Conservation (phyloP, 129 eudicot genomes). For the Arctium minus region DNA sequence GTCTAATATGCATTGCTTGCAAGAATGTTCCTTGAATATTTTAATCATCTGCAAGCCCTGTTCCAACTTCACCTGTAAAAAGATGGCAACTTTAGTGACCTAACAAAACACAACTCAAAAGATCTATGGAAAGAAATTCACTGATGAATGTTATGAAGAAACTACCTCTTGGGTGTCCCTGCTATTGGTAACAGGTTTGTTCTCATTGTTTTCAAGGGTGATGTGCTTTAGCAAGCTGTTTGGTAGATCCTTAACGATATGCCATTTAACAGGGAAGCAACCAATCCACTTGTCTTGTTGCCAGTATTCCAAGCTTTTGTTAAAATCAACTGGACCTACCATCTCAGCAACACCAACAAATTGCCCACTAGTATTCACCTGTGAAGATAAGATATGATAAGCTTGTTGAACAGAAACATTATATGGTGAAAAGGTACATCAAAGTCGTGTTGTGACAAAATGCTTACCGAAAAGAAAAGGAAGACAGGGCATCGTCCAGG, state of each 20-base stretch:
- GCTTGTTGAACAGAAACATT: background rate
- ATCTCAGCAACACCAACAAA: conserved; percentile 90
- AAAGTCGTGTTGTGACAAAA: no score
- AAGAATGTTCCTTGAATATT: conserved; percentile 61
- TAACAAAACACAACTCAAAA: background rate
- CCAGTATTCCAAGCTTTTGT: conserved; percentile 84
- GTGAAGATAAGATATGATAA: background rate
- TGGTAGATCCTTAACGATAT: conserved; percentile 84
- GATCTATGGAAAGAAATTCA: background rate
- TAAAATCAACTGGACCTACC: conserved; percentile 73
- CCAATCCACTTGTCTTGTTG: conserved; percentile 96
- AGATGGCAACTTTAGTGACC: background rate
- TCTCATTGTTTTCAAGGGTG: conserved; percentile 78
- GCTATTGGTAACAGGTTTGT: conserved; percentile 86
- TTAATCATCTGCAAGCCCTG: conserved; percentile 69
- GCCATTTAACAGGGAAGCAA: conserved; percentile 93
- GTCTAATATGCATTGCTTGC: conserved; percentile 70
- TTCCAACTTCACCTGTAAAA: conserved; percentile 63
- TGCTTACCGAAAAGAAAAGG: conserved; percentile 64
- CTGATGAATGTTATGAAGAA: background rate
- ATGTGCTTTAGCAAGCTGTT: conserved; percentile 79
- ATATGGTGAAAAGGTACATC: background rate
- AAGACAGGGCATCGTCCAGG: conserved; percentile 63
- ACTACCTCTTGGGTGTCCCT: conserved; percentile 87
- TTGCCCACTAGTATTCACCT: conserved; percentile 89